A percentile compares a stretch with the other conserved stretches of the same genome.
These are phyloP conservation scores for Geotrichum citri-aurantii DNA, from an alignment of 1,139 yeast species.

Conservation along the genomic window DNA sequence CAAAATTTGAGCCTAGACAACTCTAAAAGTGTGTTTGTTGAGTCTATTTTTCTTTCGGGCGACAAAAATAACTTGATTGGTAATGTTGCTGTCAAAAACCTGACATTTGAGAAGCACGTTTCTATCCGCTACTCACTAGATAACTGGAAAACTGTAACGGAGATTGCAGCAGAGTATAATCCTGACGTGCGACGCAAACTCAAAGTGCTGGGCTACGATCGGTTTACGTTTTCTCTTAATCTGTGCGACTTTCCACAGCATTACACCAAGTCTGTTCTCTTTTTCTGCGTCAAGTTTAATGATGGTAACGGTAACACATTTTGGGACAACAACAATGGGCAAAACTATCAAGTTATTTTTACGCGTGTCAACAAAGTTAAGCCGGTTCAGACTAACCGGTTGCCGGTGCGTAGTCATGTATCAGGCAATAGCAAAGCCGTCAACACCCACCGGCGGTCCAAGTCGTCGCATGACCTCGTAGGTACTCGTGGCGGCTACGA, in stretches of 20 bases:
- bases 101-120: conserved; percentile 59
- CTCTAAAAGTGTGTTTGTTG: conserved; percentile 49
- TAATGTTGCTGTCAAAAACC: conserved; percentile 64
- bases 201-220: conserved; percentile 36
- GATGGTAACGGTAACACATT: conserved; percentile 42
- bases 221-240: conserved; percentile 45
- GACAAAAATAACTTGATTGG: conserved; percentile 60
- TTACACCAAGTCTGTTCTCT: conserved; percentile 34
- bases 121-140: conserved; percentile 63
- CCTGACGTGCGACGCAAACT: conserved; percentile 50
- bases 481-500: conserved; percentile 12
- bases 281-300: conserved; percentile 52
- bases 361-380: conserved; percentile 27
- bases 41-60: conserved; percentile 54
- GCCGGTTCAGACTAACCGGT: neutral
- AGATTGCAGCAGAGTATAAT: conserved; percentile 59
- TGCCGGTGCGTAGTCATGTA: conserved; percentile 3
- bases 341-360: conserved; percentile 55
- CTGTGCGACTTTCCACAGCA: conserved; percentile 35
- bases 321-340: conserved; percentile 70
- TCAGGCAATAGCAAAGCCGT: conserved; percentile 3
- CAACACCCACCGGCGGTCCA: conserved; percentile 1
- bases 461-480: conserved; percentile 12
- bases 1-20: conserved; percentile 6
- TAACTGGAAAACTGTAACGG: conserved; percentile 66